Percentiles rank a stretch among this genome's conserved stretches.
Conservation (phyloP, 2,329 filamentous ascomycete species). For the Cladophialophora carrionii region DNA sequence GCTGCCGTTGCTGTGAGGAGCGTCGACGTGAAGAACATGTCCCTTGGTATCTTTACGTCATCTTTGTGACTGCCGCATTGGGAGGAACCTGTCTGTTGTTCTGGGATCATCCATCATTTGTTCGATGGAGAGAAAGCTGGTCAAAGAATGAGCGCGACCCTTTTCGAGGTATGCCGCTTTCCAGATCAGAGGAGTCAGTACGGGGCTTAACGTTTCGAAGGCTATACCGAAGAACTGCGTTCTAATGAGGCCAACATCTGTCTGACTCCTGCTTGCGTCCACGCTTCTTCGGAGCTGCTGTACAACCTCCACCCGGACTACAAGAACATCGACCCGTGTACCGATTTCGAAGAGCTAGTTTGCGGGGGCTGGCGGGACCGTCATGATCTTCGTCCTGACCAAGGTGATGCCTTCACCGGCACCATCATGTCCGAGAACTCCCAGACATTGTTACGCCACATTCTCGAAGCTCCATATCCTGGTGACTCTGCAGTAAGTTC, state of each 20-base stretch:
- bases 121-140: not conserved
- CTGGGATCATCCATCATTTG: not conserved
- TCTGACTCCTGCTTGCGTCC: constrained; percentile 63
- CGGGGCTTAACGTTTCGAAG: constrained; percentile 1
- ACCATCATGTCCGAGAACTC: constrained; percentile 65
- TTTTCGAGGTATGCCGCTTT: constrained; percentile 5
- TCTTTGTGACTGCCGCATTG: not conserved
- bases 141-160: not conserved
- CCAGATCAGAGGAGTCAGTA: not conserved
- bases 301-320: constrained; percentile 66
- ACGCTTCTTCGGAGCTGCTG: constrained; percentile 65
- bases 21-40: not conserved
- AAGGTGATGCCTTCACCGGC: constrained; percentile 63
- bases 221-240: not conserved
- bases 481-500: constrained; percentile 27
- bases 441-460: constrained; percentile 62
- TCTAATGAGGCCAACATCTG: constrained; percentile 48
- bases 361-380: constrained; percentile 68
- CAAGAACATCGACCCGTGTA: constrained; percentile 67
- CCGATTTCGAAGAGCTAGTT: constrained; percentile 68
- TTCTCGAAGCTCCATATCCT: constrained; percentile 63
- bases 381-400: constrained; percentile 68
- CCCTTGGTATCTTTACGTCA: not conserved
- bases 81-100: not conserved
- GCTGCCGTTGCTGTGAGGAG: constrained; percentile 2